Evolutionary conservation across 257 asterid species (phyloP).

Genomic region (Osmanthus fragrans): DNA sequence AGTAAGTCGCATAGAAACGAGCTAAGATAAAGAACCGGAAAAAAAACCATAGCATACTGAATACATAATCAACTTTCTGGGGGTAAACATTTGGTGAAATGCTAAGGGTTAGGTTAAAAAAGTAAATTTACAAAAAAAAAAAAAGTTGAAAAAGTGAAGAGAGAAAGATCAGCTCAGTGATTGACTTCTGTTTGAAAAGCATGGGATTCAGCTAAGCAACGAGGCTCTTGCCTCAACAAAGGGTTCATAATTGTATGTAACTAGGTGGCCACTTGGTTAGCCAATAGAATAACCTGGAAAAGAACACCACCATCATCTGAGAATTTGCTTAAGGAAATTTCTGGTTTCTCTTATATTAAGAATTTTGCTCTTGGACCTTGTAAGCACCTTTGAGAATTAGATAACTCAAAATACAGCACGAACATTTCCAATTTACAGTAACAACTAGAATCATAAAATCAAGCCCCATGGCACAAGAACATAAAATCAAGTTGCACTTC

Average conservation of each 20-base stretch:
- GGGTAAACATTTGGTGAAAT: too few species aligned
- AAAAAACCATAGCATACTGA: not conserved
- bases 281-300: not conserved
- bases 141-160: not conserved
- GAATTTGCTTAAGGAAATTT: slow-evolving; percentile 5
- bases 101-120: not conserved
- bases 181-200: not conserved
- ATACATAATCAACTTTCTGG: too few species aligned
- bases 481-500: not conserved
- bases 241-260: not conserved
- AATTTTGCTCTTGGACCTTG: not conserved
- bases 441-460: not conserved
- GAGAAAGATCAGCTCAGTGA: not conserved
- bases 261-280: not conserved
- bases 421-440: not conserved
- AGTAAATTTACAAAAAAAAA: too few species aligned
- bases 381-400: not conserved
- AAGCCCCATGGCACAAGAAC: slow-evolving; percentile 2
- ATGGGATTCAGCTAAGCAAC: not conserved
- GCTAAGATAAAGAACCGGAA: not conserved
- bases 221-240: not conserved
- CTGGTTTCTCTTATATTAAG: slow-evolving; percentile 6
- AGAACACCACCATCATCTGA: not conserved
- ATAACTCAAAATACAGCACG: not conserved
- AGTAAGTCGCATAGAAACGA: not conserved